These are phyloP conservation scores for Microcos paniculata DNA, from an alignment of 345 rosid species.

Conservation along the genomic window DNA sequence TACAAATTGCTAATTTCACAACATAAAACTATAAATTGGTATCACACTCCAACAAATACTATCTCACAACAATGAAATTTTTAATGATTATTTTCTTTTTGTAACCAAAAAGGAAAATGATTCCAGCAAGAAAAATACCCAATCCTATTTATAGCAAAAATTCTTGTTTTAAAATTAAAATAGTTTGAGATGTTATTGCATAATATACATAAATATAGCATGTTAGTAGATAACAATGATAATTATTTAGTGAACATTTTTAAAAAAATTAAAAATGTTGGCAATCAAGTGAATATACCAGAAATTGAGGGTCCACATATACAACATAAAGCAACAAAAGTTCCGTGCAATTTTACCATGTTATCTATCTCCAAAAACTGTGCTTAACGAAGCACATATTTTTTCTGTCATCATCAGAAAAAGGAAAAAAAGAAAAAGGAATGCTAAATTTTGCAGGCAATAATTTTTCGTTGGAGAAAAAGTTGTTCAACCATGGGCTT, in stretches of 20 bases:
- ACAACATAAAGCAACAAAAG: constrained; percentile 6
- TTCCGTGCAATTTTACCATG: constrained; percentile 1
- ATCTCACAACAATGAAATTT: too few species aligned
- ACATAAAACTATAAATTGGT: not conserved
- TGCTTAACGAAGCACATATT: not conserved
- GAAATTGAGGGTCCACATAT: constrained; percentile 15
- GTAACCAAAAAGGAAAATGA: too few species aligned
- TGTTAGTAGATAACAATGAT: too few species aligned
- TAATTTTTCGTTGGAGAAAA: constrained; percentile 27
- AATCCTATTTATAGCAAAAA: too few species aligned
- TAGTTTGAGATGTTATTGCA: not conserved
- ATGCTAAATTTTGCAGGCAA: constrained; percentile 24
- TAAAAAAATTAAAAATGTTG: not conserved
- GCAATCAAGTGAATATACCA: constrained; percentile 7
- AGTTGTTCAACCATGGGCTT: constrained; percentile 19
- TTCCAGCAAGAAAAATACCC: too few species aligned
- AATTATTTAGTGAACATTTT: too few species aligned
- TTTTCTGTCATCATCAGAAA: not conserved
- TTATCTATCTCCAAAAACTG: constrained; percentile 20
- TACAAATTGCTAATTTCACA: too few species aligned
- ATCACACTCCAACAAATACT: too few species aligned
- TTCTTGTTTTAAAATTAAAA: too few species aligned
- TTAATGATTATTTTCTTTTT: too few species aligned
- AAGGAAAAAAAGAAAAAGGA: not conserved
- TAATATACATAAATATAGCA: too few species aligned